Base-by-base conservation (phyloP, 2,329 filamentous ascomycete species). In the Ophiostoma quercus region DNA sequence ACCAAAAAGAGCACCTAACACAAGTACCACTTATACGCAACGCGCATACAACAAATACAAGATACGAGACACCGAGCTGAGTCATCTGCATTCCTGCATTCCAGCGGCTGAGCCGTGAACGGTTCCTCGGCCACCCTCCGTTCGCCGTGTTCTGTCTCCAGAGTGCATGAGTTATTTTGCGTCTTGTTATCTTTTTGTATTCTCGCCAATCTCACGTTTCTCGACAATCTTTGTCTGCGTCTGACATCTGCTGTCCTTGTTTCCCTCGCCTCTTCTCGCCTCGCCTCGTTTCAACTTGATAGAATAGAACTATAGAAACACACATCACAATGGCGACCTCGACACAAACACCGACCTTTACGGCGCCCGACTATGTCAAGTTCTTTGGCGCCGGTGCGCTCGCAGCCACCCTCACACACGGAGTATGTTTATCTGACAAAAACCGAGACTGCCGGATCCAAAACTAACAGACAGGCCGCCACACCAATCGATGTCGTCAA, bases 401-500 rank as follows among this genome's bases (percentile, higher is more conserved):
- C 37, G 83, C 83, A 39, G 83, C 83, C 12, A 85, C 83, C 0
- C 77, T 80, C 19, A 85, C 83, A 1, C 83, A 85, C 73, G 83
- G 81, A 41, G 83, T 84, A 79, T 74, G 82, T 70, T 4, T n/a
- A 47, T 19, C 34, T n/a, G 2, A 8, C 9, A 8, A 16, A 19
- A n/a, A 3, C 37, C 37, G 14, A 32, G 8, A 5, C 19, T 39
- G 34, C 3, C 22, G 12, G 34, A 14, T 12, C 2, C n/a, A 25
- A 9, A 16, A 16, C 34, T 51, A 41, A 63, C 19, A 11, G 9
- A 2, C 67, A 84, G 83, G 83, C 82, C n/a, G 83, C 81, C 14
- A 85, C 84, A 5, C 84, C 84, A 63, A 85, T 83, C 72, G 82
- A 82, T 78, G 94, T 93, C 79, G 91, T 96, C 82, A 96, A 96